phyloP scores from a whole-genome alignment of 495 filamentous ascomycete species.

The Letharia columbiana region DNA sequence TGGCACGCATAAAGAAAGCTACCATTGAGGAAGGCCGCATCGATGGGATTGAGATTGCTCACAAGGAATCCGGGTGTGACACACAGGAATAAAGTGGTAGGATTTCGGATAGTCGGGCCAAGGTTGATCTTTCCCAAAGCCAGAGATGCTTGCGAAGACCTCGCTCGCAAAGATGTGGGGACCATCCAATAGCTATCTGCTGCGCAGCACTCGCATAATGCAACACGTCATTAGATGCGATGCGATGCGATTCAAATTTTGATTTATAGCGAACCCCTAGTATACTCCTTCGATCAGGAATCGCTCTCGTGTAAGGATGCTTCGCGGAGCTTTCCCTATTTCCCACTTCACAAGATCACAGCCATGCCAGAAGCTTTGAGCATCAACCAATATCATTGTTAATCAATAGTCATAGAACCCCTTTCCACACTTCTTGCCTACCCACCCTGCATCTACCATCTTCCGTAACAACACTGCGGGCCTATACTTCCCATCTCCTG shows the following conservation, averaged over 20 bases:
- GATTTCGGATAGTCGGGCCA: neutral
- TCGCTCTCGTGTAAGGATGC: neutral
- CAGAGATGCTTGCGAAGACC: neutral
- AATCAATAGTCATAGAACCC: conserved; percentile 82
- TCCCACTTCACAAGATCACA: neutral
- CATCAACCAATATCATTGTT: neutral
- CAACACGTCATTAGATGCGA: neutral
- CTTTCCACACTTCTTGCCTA: conserved; percentile 95
- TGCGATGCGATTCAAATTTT: neutral
- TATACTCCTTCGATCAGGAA: neutral
- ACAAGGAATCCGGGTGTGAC: neutral
- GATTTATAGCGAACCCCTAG: neutral
- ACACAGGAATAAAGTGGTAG: neutral
- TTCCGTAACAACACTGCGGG: conserved; percentile 76
- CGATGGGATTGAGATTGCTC: neutral
- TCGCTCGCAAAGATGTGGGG: neutral
- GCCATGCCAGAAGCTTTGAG: neutral
- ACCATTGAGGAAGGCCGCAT: neutral
- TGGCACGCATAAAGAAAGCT: neutral
- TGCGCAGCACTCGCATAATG: neutral
- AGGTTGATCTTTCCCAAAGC: neutral
- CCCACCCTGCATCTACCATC: conserved; percentile 97
- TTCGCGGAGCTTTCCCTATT: neutral
- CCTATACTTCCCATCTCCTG: conserved; percentile 90
- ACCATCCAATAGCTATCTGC: neutral